A percentile compares a stretch with the other conserved stretches of the same genome.
Evolutionary conservation across 352 stramenopile species (phyloP).

Genomic region (Thraustochytrium sp.): DNA sequence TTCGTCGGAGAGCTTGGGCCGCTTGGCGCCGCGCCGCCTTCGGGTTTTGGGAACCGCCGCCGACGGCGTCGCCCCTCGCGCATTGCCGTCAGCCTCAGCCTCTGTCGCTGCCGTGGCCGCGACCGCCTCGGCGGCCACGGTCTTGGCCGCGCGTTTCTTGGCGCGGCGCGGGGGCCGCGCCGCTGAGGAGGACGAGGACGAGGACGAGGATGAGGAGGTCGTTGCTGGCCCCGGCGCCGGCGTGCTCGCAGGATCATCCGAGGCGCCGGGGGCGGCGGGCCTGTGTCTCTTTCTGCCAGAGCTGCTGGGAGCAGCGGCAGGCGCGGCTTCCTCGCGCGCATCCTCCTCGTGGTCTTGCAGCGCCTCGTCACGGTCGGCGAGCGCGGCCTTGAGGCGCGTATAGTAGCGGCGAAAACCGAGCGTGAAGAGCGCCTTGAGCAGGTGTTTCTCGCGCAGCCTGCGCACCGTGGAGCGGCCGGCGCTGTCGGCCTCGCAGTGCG

Average conservation of each 20-base stretch:
- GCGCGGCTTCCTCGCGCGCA: not conserved
- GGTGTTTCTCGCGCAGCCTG: not conserved
- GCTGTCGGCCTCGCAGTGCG: not conserved
- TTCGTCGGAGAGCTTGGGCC: constrained; percentile 6
- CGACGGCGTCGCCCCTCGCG: not conserved
- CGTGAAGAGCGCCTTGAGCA: not conserved
- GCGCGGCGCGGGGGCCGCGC: too few species aligned
- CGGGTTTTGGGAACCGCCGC: not conserved
- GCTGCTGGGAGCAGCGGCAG: not conserved
- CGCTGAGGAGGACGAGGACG: too few species aligned
- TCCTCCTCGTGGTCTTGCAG: not conserved
- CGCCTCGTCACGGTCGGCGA: not conserved
- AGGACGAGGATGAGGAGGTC: too few species aligned
- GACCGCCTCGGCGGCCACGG: too few species aligned
- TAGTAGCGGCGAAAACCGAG: constrained; percentile 13
- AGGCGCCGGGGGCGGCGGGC: too few species aligned
- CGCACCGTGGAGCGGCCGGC: not conserved
- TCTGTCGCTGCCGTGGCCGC: too few species aligned
- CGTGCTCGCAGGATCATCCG: not conserved
- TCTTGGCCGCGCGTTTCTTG: too few species aligned
- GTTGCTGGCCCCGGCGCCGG: not conserved
- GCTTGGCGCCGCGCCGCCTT: not conserved
- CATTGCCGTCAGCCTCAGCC: not conserved
- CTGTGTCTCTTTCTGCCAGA: not conserved
- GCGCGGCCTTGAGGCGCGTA: not conserved